A percentile compares a stretch with the other conserved stretches of the same genome.
These are phyloP conservation scores for Aristolochia californica DNA, from an alignment of 164 flowering plant species.

Conservation along the genomic window DNA sequence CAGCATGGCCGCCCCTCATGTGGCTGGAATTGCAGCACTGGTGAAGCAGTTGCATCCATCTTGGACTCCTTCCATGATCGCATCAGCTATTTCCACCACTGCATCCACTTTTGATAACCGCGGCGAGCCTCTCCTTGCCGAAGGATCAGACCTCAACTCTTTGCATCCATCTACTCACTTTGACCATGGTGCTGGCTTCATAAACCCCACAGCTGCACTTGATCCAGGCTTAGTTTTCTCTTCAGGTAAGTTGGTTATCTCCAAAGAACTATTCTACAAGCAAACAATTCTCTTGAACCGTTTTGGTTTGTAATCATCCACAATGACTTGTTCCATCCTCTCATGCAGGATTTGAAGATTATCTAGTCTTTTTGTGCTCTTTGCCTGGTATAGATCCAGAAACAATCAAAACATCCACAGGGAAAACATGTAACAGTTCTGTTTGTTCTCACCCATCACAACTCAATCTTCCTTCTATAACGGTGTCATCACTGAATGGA, in stretches of 20 bases:
- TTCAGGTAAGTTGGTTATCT: constrained; percentile 56
- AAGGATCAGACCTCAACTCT: constrained; percentile 34
- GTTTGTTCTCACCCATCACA: constrained; percentile 39
- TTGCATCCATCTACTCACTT: constrained; percentile 55
- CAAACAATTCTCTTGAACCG: no score
- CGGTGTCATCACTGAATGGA: constrained; percentile 49
- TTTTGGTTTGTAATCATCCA: no score
- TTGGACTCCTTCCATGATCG: constrained; percentile 90
- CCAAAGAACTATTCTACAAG: no score
- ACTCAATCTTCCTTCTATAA: constrained; percentile 74
- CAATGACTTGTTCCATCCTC: not conserved
- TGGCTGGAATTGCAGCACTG: constrained; percentile 81
- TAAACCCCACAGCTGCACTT: constrained; percentile 45
- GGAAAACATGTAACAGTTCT: constrained; percentile 34
- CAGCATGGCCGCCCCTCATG: constrained; percentile 95
- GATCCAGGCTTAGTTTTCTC: constrained; percentile 73
- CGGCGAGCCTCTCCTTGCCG: constrained; percentile 61
- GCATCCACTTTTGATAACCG: constrained; percentile 49
- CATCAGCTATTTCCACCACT: constrained; percentile 83
- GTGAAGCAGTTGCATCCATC: constrained; percentile 66
- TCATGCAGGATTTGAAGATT: constrained; percentile 62
- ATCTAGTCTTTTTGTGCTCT: constrained; percentile 73
- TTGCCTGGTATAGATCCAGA: constrained; percentile 38
- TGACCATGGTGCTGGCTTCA: constrained; percentile 67
- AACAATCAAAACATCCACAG: constrained; percentile 38